Base-by-base conservation (phyloP, 805 yeast genomes). In the Hanseniaspora meyeri region DNA sequence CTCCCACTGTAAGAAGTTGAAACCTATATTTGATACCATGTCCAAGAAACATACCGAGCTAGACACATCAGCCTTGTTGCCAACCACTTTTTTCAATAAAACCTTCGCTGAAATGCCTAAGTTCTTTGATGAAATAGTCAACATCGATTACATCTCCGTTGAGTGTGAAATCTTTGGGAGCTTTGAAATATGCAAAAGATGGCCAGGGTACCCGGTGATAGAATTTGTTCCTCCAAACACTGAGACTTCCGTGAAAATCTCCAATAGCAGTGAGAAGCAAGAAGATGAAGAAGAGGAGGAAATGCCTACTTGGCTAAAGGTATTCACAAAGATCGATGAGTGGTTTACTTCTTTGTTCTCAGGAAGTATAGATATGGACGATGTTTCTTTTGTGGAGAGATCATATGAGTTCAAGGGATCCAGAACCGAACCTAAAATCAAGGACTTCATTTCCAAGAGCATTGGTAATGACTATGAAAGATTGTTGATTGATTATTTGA, bases 121-220 rank as follows among this genome's bases (percentile, higher is more conserved):
- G 9, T 37, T 49, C 19, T 37, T 49, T 27, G 32, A 20, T 20
- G 32, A 45, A 20, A 17, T 4, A n/a, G 43, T 52, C n/a, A 55
- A 60, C 36, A 59, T 68, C 12, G 62, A 60, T n/a, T 68, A 66
- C 48, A 51, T 68, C 11, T 66, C 67, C 8, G 67, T 69, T 4
- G 64, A 67, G 50, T 69, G 72, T 59, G 72, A 68, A 46, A 49
- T 61, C 32, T 68, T 67, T 52, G 68, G 66, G n/a, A 49, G 62
- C 16, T 56, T 50, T 16, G 62, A 62, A 12, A 53, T 68, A n/a
- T 69, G 72, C 57, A 49, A 58, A 1, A 60, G 62, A 19, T 51
- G 68, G 49, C 68, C 77, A 39, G 85, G 86, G 14, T 86, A 73
- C 63, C 95, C 95, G 4, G 78, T 82, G 42, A 65, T 87, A 55